Percentiles rank a stretch among this genome's conserved stretches.
phyloP scores from a whole-genome alignment of 768 basidiomycete genomes.

The Leccinum truebloodii region DNA sequence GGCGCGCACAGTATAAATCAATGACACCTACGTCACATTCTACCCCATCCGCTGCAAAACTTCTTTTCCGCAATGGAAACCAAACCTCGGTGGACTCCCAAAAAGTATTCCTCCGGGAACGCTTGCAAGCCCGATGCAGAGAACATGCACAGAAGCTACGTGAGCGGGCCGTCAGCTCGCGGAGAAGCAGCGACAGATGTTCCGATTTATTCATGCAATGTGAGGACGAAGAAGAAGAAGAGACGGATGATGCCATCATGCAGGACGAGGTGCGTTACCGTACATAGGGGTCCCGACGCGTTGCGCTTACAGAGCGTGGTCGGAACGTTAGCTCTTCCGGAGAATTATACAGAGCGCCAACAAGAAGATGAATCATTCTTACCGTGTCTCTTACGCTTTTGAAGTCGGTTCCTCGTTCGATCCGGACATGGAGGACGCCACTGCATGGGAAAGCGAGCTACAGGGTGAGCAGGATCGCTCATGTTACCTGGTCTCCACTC shows the following conservation, averaged over 20 bases:
- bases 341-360: slow-evolving; percentile 61
- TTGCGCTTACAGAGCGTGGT: slow-evolving; percentile 11
- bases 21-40: slow-evolving; percentile 29
- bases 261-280: slow-evolving; percentile 53
- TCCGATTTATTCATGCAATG: slow-evolving; percentile 47
- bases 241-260: slow-evolving; percentile 59
- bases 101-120: slow-evolving; percentile 56
- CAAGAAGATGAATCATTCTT: slow-evolving; percentile 50
- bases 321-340: slow-evolving; percentile 54
- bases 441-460: slow-evolving; percentile 60
- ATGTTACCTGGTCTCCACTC: slow-evolving; percentile 1
- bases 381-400: slow-evolving; percentile 60
- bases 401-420: slow-evolving; percentile 80
- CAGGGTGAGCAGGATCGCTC: slow-evolving; percentile 34
- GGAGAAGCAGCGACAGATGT: slow-evolving; percentile 48
- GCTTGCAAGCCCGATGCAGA: slow-evolving; percentile 60
- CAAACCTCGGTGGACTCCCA: slow-evolving; percentile 45
- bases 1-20: slow-evolving; percentile 58
- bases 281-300: not conserved
- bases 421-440: slow-evolving; percentile 66
- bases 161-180: slow-evolving; percentile 43
- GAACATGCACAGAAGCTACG: slow-evolving; percentile 61
- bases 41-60: slow-evolving; percentile 8
- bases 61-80: slow-evolving; percentile 15
- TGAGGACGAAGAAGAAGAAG: slow-evolving; percentile 51